Percentiles rank a stretch among this genome's conserved stretches.
Conservation (phyloP, 2,329 filamentous ascomycete species). For the Aspergillus vadensis region DNA sequence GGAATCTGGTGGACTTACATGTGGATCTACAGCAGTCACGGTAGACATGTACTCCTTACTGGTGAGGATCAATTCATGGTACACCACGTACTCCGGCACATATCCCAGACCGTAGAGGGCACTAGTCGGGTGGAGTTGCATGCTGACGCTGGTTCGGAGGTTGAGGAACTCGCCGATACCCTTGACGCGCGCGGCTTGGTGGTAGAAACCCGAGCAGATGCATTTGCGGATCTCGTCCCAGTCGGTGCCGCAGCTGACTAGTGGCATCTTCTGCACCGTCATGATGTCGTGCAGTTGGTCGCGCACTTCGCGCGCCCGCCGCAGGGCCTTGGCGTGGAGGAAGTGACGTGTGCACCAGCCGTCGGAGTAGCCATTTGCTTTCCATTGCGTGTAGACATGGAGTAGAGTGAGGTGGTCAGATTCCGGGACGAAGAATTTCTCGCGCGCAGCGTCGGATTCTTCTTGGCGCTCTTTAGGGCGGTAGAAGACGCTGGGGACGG, state of each 20-base stretch:
- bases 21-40: slow-evolving; percentile 92
- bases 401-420: slow-evolving; percentile 95
- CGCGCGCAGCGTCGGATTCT: slow-evolving; percentile 89
- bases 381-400: slow-evolving; percentile 96
- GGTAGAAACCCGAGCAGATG: slow-evolving; percentile 97
- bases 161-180: slow-evolving; percentile 98
- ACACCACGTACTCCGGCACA: slow-evolving; percentile 94
- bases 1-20: slow-evolving; percentile 47
- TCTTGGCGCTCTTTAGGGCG: slow-evolving; percentile 94
- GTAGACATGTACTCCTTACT: slow-evolving; percentile 98
- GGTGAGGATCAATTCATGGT: slow-evolving; percentile 96
- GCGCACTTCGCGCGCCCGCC: slow-evolving; percentile 88
- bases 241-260: slow-evolving; percentile 89
- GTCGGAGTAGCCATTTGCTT: slow-evolving; percentile 83
- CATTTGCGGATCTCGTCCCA: slow-evolving; percentile 96
- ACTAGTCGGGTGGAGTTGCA: slow-evolving; percentile 91
- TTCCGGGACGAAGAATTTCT: slow-evolving; percentile 98
- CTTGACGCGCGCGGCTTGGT: slow-evolving; percentile 94
- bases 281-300: slow-evolving; percentile 95
- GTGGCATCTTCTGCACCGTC: slow-evolving; percentile 85
- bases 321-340: slow-evolving; percentile 88
- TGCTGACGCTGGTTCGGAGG: slow-evolving; percentile 86
- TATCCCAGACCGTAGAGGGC: slow-evolving; percentile 91
- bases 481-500: slow-evolving; percentile 95
- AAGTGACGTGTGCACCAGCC: slow-evolving; percentile 94